phyloP scores from a whole-genome alignment of 148 eudicot species.

The Tetragonia tetragonoides region DNA sequence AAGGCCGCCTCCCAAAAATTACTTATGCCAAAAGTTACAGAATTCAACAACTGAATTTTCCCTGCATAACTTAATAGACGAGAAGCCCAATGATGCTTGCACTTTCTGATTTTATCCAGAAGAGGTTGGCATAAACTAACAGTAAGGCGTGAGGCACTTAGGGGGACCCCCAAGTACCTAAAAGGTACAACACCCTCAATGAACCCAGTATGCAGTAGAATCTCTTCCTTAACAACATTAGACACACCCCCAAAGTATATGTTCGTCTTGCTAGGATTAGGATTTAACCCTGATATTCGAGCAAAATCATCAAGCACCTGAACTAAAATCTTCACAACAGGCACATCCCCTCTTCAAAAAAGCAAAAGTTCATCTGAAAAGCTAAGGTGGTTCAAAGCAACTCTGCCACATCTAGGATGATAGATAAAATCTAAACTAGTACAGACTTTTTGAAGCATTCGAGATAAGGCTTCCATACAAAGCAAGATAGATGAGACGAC shows the following conservation, averaged over 20 bases:
- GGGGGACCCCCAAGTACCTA: background rate
- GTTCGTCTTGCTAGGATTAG: background rate
- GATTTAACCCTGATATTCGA: background rate
- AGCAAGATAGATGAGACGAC: background rate
- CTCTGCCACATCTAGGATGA: background rate
- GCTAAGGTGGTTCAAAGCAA: background rate
- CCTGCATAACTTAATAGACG: background rate
- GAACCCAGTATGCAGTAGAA: background rate
- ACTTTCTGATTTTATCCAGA: background rate
- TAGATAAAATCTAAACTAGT: background rate
- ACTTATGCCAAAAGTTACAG: background rate
- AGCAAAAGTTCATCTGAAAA: background rate
- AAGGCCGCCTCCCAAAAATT: background rate
- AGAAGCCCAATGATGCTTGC: background rate
- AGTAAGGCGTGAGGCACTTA: background rate
- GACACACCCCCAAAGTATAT: background rate
- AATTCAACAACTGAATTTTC: background rate
- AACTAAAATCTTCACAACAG: background rate
- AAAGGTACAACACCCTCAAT: background rate
- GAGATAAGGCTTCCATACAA: background rate
- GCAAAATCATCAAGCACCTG: background rate
- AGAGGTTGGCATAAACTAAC: background rate
- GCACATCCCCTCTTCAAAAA: background rate
- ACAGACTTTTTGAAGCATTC: background rate
- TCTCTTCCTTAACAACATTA: background rate